phyloP scores from a whole-genome alignment of 176 grass and related monocot genomes.

The Carex myosuroides region DNA sequence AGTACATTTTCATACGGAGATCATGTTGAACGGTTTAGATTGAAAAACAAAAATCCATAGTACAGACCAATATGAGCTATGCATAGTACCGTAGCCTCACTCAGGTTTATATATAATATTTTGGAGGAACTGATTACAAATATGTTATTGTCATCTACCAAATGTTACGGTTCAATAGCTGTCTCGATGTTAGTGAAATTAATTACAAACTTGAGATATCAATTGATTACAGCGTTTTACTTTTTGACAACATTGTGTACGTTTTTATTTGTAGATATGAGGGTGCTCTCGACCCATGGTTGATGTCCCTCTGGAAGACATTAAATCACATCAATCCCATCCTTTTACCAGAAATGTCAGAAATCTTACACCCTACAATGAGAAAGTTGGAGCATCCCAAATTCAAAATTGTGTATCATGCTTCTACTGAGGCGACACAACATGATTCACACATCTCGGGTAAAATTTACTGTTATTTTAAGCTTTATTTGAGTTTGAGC shows the following conservation, averaged over 20 bases:
- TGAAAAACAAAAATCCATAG: too few relatives aligned
- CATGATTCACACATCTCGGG: slow-evolving; percentile 39
- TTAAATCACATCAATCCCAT: slow-evolving; percentile 41
- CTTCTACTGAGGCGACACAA: slow-evolving; percentile 19
- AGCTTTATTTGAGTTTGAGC: neutral
- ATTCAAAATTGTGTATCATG: slow-evolving; percentile 57
- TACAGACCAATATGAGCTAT: too few relatives aligned
- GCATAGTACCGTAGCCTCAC: too few relatives aligned
- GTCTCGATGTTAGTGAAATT: neutral
- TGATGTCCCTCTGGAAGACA: slow-evolving; percentile 66
- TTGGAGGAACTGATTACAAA: neutral
- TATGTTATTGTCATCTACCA: neutral
- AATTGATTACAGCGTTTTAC: neutral
- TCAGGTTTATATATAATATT: neutral
- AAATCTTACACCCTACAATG: slow-evolving; percentile 61
- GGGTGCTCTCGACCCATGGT: slow-evolving; percentile 79
- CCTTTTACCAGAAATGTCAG: slow-evolving; percentile 60
- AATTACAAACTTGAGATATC: neutral
- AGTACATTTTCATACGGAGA: too few relatives aligned
- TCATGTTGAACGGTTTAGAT: too few relatives aligned
- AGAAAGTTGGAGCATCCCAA: slow-evolving; percentile 57
- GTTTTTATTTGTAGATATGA: slow-evolving; percentile 51
- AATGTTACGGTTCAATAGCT: neutral
- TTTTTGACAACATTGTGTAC: neutral
- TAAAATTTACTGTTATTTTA: slow-evolving; percentile 23